Evolutionary conservation across 148 eudicot genomes (phyloP), one percentile per base, ranked within the genome.

Genomic region (Chenopodium berlandieri): DNA sequence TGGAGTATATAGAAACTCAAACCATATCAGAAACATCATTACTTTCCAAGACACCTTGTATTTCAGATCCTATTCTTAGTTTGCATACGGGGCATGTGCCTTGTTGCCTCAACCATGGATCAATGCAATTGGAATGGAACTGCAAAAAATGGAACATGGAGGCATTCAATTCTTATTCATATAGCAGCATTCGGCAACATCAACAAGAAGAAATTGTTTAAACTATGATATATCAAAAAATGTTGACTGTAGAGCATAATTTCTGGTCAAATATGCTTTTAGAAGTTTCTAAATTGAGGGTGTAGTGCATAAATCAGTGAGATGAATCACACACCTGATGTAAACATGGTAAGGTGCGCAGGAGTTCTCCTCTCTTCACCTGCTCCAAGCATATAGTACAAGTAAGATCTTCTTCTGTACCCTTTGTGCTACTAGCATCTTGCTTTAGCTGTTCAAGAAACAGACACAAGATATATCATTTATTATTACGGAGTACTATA

Each of bases 271-370:
- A 22, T 17, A 16, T 4, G 17, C 11, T 0, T 17, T 7, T 40
- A 46, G 11, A 44, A 72, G 50, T 22, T 72, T 72, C 31, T 44
- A 5, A 68, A 68, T 12, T 4, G 17, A 68, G 44, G 75, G 56
- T 22, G 27, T 20, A 17, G 50, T 16, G 34, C 13, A 74, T 70
- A 52, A 79, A 56, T 50, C 19, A 14, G 16, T 14, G 6, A 56
- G 20, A 56, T 14, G 22, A 19, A 75, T 74, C 22, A 67, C 31
- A 32, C 23, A 89, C 91, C 88, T 87, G 91, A 85, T 89, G 91
- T 81, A 89, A 83, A 79, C 91, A 89, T 47, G 88, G 91, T 87
- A 89, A 87, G 82, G 85, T 87, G 40, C 91, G 91, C 63, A 87
- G 85, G 71, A 89, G 86, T 73, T 89, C 91, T 30, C 91, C 88